These are phyloP conservation scores for Eutrema salsugineum DNA, from an alignment of 441 rosid genomes.

Conservation along the genomic window DNA sequence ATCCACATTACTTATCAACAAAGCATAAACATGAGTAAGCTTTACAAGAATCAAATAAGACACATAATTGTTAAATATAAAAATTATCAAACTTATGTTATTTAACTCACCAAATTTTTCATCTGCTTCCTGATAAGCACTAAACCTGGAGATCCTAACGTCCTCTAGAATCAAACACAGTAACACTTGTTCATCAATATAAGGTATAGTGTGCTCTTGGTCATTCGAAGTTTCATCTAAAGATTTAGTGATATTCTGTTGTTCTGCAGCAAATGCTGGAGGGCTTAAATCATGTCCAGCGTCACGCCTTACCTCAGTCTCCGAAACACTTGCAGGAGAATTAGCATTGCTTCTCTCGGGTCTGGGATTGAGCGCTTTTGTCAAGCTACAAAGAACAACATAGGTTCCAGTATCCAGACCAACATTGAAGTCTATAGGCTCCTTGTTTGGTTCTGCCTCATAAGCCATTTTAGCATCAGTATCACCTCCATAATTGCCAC, in stretches of 20 bases:
- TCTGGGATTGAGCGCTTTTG: conserved; percentile 18
- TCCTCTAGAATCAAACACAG: conserved; percentile 41
- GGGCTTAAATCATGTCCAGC: too few species aligned
- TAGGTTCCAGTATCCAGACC: conserved; percentile 13
- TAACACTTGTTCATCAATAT: conserved; percentile 38
- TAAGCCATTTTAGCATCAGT: background rate
- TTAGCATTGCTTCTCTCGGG: conserved; percentile 5
- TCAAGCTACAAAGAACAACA: conserved; percentile 21
- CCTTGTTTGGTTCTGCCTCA: too few species aligned
- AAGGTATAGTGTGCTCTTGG: conserved; percentile 40
- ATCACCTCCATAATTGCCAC: conserved; percentile 20
- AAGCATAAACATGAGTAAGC: too few species aligned
- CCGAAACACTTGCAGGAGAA: conserved; percentile 44
- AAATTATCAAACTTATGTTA: background rate
- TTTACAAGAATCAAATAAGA: too few species aligned
- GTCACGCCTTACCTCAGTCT: conserved; percentile 55
- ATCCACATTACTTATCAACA: too few species aligned
- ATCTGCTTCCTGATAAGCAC: conserved; percentile 35
- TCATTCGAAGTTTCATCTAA: conserved; percentile 33
- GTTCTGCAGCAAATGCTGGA: too few species aligned
- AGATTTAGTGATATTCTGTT: conserved; percentile 9
- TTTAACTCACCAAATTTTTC: conserved; percentile 44
- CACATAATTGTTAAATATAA: background rate
- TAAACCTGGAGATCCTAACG: conserved; percentile 36
- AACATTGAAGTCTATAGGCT: conserved; percentile 1